Base-by-base conservation (phyloP, 1,284 basidiomycete species). In the Irpex sp. region DNA sequence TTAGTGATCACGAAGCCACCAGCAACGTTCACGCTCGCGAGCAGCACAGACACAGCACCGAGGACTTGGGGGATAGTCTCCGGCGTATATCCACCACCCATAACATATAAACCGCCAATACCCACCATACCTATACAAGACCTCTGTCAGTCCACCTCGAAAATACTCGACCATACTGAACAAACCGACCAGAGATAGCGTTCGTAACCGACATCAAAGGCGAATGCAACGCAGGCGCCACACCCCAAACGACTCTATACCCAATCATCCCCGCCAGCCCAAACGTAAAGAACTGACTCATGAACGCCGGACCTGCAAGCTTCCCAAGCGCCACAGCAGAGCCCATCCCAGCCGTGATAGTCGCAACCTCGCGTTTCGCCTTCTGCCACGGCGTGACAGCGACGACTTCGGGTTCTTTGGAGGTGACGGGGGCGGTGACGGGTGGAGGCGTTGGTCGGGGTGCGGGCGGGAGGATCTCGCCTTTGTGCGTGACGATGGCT, bases 181-280 rank as follows among this genome's bases (percentile, higher is more conserved):
- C 31, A 19, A 21, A 63, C 70, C 57, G 49, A 76, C 89, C 89
- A 17, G 89, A 92, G 58, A 92, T 91, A 0, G 89, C 90, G 68
- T 92, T 92, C 5, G 91, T 93, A 7, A 93, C 91, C n/a, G 88
- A 90, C 91, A 93, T 93, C 62, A 91, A 77, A 17, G 89, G 91
- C 26, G 88, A 93, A 74, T 94, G 92, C 63, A 94, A 75, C 9
- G 92, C 92, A 34, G 93, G 92, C 21, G 89, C 84, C 55, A 94
- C 92, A 67, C 89, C 91, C 93, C 93, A 94, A 9, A 94, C 88
- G 1, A 93, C 92, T 66, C 91, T 87, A 74, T 94, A 94, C 17
- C 92, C 92, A 64, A 94, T 90, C 58, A 94, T 74, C 48, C 91
- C 88, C 51, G 91, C 91, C 65, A 93, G 80, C 44, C 92, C 92